Percentiles rank a stretch among this genome's conserved stretches.
Evolutionary conservation across 441 rosid genomes (phyloP).

Genomic region (Arabidopsis lyrata): DNA sequence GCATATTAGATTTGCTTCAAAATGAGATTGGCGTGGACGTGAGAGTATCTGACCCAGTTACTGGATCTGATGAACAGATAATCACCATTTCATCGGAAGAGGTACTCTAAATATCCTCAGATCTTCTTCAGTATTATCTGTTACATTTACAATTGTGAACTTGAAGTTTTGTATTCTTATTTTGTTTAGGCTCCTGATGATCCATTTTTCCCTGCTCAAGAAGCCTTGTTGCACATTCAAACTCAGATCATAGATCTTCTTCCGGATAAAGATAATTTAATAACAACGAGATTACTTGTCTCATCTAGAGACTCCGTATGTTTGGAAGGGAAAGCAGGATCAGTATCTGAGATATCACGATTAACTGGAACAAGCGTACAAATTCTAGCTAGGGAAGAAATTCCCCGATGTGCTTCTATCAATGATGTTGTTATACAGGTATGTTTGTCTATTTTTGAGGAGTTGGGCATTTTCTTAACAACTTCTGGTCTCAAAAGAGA

Average conservation of each 20-base stretch:
- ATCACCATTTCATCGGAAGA: conserved; percentile 87
- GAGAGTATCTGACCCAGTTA: conserved; percentile 72
- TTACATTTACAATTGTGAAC: not conserved
- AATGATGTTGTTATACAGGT: conserved; percentile 90
- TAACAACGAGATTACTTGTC: conserved; percentile 80
- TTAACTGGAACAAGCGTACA: conserved; percentile 77
- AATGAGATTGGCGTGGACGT: conserved; percentile 94
- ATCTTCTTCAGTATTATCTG: not conserved
- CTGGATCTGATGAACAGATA: conserved; percentile 91
- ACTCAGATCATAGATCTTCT: conserved; percentile 76
- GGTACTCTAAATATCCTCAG: conserved; percentile 51
- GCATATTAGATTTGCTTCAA: conserved; percentile 80
- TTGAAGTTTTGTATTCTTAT: conserved; percentile 27
- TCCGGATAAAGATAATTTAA: conserved; percentile 76
- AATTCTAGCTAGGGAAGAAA: conserved; percentile 74
- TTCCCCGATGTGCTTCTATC: conserved; percentile 64
- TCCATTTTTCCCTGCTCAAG: conserved; percentile 96
- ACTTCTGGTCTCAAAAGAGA: conserved; percentile 23
- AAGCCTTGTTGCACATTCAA: conserved; percentile 96
- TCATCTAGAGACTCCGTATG: conserved; percentile 75
- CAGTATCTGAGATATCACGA: conserved; percentile 73
- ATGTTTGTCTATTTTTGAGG: conserved; percentile 29
- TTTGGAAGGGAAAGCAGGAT: conserved; percentile 88
- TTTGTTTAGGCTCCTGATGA: conserved; percentile 85
- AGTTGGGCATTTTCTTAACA: conserved; percentile 1